Evolutionary conservation across 192 early-diverging fungal genomes (phyloP).

Genomic region (Spinellus fusiger): DNA sequence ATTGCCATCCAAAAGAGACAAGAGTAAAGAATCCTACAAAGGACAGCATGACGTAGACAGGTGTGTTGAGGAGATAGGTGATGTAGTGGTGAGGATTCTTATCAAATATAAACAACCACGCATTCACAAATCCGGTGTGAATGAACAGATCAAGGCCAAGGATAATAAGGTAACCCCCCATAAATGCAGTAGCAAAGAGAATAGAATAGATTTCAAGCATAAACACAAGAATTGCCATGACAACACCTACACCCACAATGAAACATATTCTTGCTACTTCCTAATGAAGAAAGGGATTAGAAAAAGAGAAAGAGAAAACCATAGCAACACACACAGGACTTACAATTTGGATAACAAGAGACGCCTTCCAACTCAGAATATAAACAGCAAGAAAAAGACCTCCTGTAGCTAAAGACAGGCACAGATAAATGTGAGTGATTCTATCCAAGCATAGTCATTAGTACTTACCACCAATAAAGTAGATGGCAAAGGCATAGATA

Average conservation of each 20-base stretch:
- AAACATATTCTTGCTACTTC: conserved; percentile 33
- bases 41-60: conserved; percentile 21
- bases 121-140: conserved; percentile 46
- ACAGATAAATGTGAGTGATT: background rate
- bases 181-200: conserved; percentile 41
- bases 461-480: conserved; percentile 58
- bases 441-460: background rate
- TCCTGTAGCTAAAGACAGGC: conserved; percentile 12
- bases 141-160: conserved; percentile 50
- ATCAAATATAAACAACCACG: conserved; percentile 22
- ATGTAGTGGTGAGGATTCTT: conserved; percentile 19
- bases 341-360: conserved; percentile 27
- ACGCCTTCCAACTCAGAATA: conserved; percentile 31
- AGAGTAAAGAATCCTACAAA: conserved; percentile 16
- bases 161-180: conserved; percentile 47
- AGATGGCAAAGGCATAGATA: conserved; percentile 56
- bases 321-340: background rate
- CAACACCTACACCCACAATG: conserved; percentile 30
- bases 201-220: conserved; percentile 32
- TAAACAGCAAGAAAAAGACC: conserved; percentile 32
- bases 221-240: conserved; percentile 24
- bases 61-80: conserved; percentile 16
- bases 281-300: background rate
- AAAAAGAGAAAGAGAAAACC: background rate
- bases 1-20: conserved; percentile 24